Evolutionary conservation across 768 basidiomycete genomes (phyloP), one percentile per base, ranked within the genome.

Genomic region (Exsudoporus frostii): DNA sequence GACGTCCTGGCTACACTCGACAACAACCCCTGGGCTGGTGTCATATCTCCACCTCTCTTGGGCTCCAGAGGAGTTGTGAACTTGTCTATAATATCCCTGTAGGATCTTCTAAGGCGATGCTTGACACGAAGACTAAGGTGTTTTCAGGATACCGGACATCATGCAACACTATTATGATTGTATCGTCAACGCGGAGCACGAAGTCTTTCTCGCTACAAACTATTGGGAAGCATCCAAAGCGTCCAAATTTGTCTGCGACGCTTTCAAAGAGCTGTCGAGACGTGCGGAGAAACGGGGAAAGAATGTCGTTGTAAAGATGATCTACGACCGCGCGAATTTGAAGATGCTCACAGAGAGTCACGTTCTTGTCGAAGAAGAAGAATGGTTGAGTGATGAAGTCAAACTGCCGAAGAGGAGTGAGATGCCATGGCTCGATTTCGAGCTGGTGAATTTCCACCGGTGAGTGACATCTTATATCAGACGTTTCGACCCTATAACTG

Each of bases 171-270:
- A 86, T 69, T 74, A 78, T 19, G 79, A 83, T 44, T 73, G 81
- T 44, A 85, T 88, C 48, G 75, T 83, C 22, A 71, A 74, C 29
- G 85, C 86, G 9, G 70, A 85, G 60, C 72, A 79, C 36, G 86
- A 88, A 69, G 77, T 88, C 15, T 74, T 88, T 57, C 71, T 88
- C 14, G 84, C 83, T 2, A 88, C 86, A 5, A 88, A 86, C 65
- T 82, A 81, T 57, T 79, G 77, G 74, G 73, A 83, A 63, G 67
- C 76, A 42, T 77, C 80, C 7, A 75, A 79, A 55, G 77, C 79
- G 2, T 79, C 81, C 13, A 74, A 65, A 36, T 74, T 75, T 40
- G 73, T 86, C 55, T 72, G 77, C 4, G 70, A 76, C n/a, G 80
- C 79, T 0, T 68, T 86, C 27, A 70, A 71, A 42, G 74, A 84